Evolutionary conservation across 1,284 basidiomycete species (phyloP).

Genomic region (Trametes versicolor): DNA sequence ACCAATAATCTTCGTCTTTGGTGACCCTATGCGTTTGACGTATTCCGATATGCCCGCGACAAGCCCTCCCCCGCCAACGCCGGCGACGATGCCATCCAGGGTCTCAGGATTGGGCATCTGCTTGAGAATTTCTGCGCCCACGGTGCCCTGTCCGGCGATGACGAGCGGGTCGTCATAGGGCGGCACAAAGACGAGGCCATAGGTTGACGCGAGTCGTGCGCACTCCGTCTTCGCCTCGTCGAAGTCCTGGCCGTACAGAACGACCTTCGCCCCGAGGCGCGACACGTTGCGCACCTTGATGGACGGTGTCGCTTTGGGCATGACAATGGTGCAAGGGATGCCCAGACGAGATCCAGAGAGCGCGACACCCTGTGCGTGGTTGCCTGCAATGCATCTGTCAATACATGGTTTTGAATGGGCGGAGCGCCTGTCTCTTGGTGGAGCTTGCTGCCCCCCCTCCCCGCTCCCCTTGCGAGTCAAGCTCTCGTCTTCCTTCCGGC

Average conservation of each 20-base stretch:
- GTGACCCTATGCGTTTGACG: constrained; percentile 92
- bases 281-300: constrained; percentile 98
- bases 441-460: no score
- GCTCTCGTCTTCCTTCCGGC: no score
- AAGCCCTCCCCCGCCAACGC: constrained; percentile 94
- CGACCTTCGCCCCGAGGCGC: constrained; percentile 93
- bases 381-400: constrained; percentile 65
- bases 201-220: constrained; percentile 78
- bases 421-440: no score
- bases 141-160: constrained; percentile 97
- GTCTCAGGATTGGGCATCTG: constrained; percentile 80
- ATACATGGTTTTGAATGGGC: background rate
- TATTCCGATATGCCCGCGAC: constrained; percentile 92
- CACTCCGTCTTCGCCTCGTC: constrained; percentile 98
- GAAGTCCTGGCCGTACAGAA: constrained; percentile 93
- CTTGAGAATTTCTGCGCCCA: constrained; percentile 94
- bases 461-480: no score
- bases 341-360: constrained; percentile 88
- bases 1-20: constrained; percentile 86
- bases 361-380: constrained; percentile 99
- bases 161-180: constrained; percentile 98
- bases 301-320: constrained; percentile 94
- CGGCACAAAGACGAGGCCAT: constrained; percentile 92
- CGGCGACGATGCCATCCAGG: constrained; percentile 90
- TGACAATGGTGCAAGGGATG: constrained; percentile 97